These are phyloP conservation scores for Neonothopanus nambi DNA, from an alignment of 1,284 basidiomycete genomes.

Conservation along the genomic window DNA sequence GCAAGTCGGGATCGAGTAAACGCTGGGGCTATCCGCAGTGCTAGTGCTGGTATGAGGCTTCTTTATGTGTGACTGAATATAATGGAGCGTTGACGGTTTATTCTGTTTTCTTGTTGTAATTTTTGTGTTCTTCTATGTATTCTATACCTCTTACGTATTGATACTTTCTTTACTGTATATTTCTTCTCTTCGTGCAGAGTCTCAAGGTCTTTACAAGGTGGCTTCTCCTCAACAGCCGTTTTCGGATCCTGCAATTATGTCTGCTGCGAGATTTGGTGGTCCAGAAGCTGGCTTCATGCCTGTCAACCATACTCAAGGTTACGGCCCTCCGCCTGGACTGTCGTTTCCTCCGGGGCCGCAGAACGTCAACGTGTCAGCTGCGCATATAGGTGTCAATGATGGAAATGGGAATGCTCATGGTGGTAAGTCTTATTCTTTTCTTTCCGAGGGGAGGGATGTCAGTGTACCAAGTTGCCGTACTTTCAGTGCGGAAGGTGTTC, in stretches of 20 bases:
- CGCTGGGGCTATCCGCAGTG: slow-evolving; percentile 30
- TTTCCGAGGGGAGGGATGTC: slow-evolving; percentile 71
- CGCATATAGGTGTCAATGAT: slow-evolving; percentile 34
- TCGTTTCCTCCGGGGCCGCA: slow-evolving; percentile 41
- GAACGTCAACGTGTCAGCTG: slow-evolving; percentile 25
- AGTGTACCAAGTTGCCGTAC: slow-evolving; percentile 78
- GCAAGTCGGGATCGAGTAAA: slow-evolving; percentile 54
- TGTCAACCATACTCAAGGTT: slow-evolving; percentile 29
- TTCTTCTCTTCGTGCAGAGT: slow-evolving; percentile 17
- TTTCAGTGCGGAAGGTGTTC: slow-evolving; percentile 79
- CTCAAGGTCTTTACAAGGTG: slow-evolving; percentile 37
- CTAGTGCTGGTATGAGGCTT: slow-evolving; percentile 50
- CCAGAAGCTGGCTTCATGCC: slow-evolving; percentile 18
- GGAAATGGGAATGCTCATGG: slow-evolving; percentile 51
- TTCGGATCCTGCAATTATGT: slow-evolving; percentile 81
- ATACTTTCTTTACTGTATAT: slow-evolving; percentile 22
- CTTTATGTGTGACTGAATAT: slow-evolving; percentile 39
- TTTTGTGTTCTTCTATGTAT: slow-evolving; percentile 20
- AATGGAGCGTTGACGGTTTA: slow-evolving; percentile 34
- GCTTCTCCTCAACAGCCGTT: slow-evolving; percentile 48
- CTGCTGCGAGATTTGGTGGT: slow-evolving; percentile 63
- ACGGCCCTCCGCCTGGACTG: slow-evolving; percentile 68
- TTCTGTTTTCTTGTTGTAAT: slow-evolving; percentile 20
- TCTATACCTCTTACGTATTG: slow-evolving; percentile 9
- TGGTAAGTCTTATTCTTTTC: slow-evolving; percentile 61